Percentiles rank a stretch among this genome's conserved stretches.
phyloP scores from a whole-genome alignment of 1,284 basidiomycete species.

The Lentinus polychrous region DNA sequence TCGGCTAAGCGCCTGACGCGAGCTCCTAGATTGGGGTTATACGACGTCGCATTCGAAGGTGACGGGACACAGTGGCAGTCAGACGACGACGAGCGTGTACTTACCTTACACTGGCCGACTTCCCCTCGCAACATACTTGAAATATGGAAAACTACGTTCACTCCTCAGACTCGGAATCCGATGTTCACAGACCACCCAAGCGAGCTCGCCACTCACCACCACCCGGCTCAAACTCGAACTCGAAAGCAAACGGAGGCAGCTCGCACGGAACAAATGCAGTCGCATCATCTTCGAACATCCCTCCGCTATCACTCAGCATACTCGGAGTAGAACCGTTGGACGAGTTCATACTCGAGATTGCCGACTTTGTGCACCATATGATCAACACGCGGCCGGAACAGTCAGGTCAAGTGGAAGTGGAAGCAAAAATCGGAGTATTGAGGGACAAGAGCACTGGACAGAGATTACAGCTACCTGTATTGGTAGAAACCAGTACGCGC shows the following conservation, averaged over 20 bases:
- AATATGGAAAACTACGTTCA: slow-evolving; percentile 8
- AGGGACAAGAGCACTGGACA: slow-evolving; percentile 51
- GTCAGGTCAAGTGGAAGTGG: slow-evolving; percentile 62
- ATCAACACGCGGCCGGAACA: slow-evolving; percentile 45
- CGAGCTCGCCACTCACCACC: slow-evolving; percentile 24
- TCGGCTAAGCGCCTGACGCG: too few species aligned
- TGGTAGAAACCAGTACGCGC: slow-evolving; percentile 82
- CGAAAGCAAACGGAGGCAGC: slow-evolving; percentile 14
- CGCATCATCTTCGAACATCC: slow-evolving; percentile 25
- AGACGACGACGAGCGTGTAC: not conserved
- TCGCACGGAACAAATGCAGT: not conserved
- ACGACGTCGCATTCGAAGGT: too few species aligned
- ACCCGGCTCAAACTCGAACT: slow-evolving; percentile 8
- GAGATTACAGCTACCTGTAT: slow-evolving; percentile 66
- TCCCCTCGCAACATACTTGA: not conserved
- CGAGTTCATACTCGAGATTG: slow-evolving; percentile 88
- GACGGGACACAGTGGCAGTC: too few species aligned
- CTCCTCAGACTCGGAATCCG: slow-evolving; percentile 23
- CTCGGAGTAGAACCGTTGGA: slow-evolving; percentile 91
- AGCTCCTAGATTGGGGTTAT: too few species aligned
- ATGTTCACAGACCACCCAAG: slow-evolving; percentile 24
- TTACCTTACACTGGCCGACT: not conserved
- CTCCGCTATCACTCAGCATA: slow-evolving; percentile 80
- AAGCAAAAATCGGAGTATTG: slow-evolving; percentile 88
- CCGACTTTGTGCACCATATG: slow-evolving; percentile 81